These are phyloP conservation scores for Termitomyces sp. DNA, from an alignment of 768 basidiomycete species.

Conservation along the genomic window DNA sequence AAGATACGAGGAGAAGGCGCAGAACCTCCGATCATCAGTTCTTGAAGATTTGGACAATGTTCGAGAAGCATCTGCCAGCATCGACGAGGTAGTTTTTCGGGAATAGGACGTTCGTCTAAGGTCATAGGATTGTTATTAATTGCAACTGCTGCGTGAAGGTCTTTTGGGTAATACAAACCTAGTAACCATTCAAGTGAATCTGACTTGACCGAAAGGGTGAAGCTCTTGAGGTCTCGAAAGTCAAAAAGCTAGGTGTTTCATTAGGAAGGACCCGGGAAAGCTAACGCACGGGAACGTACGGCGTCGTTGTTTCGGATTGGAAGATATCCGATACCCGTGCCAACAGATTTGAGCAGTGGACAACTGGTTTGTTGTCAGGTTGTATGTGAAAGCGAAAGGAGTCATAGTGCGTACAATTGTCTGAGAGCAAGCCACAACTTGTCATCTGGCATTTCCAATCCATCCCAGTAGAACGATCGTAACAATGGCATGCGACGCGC, in stretches of 20 bases:
- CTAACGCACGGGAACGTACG: conserved; percentile 18
- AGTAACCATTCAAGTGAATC: conserved; percentile 29
- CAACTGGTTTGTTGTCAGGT: conserved; percentile 19
- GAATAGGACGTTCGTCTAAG: conserved; percentile 25
- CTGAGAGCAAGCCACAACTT: conserved; percentile 28
- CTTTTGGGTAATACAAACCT: conserved; percentile 16
- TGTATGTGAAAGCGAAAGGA: conserved; percentile 4
- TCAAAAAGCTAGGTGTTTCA: conserved; percentile 24
- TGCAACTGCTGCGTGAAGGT: not conserved
- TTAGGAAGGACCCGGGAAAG: conserved; percentile 1
- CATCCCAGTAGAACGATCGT: conserved; percentile 32
- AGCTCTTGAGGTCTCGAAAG: conserved; percentile 27
- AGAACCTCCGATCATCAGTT: conserved; percentile 27
- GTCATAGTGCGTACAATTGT: conserved; percentile 14
- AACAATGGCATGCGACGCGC: conserved; percentile 18
- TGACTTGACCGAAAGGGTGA: conserved; percentile 29
- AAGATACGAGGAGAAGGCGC: conserved; percentile 34
- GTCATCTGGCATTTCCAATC: conserved; percentile 29
- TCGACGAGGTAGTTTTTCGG: conserved; percentile 30
- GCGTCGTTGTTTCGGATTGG: conserved; percentile 25
- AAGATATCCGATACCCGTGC: conserved; percentile 28
- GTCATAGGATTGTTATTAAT: not conserved
- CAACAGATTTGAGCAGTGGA: conserved; percentile 26
- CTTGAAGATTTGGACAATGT: conserved; percentile 30
- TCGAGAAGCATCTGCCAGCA: conserved; percentile 38